Evolutionary conservation across 345 rosid species (phyloP).

Genomic region (Euphorbia peplus): DNA sequence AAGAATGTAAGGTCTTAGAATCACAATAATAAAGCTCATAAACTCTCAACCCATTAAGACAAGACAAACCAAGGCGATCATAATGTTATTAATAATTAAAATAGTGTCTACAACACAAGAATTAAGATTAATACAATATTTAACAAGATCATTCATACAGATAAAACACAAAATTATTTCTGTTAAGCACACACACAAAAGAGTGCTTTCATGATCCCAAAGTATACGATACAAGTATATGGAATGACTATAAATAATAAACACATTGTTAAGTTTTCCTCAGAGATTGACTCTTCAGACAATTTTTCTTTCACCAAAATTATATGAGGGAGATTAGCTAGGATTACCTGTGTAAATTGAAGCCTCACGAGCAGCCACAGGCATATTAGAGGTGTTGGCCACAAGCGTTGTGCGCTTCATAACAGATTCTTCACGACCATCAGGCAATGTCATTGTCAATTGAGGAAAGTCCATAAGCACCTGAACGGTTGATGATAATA

Average conservation of each 20-base stretch:
- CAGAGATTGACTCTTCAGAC: not conserved
- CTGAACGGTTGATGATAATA: constrained; percentile 29
- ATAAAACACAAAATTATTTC: not conserved
- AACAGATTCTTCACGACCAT: constrained; percentile 99
- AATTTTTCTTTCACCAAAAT: not conserved
- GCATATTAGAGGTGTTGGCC: constrained; percentile 99
- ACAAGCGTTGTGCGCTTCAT: constrained; percentile 99
- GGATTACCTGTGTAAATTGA: constrained; percentile 90
- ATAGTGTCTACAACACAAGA: not conserved
- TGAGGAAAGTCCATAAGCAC: constrained; percentile 99
- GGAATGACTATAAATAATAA: not conserved
- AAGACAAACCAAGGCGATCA: not conserved
- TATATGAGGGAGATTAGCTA: not conserved
- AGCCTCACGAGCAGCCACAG: constrained; percentile 99
- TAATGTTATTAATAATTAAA: not conserved
- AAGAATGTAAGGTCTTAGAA: not conserved
- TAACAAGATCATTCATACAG: not conserved
- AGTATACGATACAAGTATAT: no score
- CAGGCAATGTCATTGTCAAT: constrained; percentile 99
- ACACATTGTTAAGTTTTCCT: not conserved
- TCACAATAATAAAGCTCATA: not conserved
- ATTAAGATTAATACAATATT: not conserved
- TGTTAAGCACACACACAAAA: not conserved
- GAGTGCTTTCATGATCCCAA: not conserved
- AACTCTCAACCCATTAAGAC: not conserved